A percentile compares a stretch with the other conserved stretches of the same genome.
Conservation (phyloP, 2,329 filamentous ascomycete species). For the Claviceps pazoutovae region DNA sequence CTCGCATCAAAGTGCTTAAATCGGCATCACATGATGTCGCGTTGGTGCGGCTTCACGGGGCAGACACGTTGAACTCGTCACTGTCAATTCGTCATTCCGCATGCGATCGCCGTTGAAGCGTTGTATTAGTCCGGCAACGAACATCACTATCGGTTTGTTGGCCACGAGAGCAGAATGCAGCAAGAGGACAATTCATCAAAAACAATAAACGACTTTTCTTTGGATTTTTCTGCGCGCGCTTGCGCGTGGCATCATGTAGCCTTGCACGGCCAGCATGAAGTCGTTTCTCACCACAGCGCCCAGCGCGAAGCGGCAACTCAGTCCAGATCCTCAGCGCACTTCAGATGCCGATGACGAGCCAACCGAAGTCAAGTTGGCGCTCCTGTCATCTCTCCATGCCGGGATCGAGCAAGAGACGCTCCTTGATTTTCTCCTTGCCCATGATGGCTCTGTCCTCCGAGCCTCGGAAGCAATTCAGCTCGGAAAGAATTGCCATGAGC, state of each 20-base stretch:
- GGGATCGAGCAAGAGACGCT: slow-evolving; percentile 48
- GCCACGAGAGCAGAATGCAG: not conserved
- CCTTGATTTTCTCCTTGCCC: slow-evolving; percentile 64
- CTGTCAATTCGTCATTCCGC: not conserved
- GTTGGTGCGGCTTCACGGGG: not conserved
- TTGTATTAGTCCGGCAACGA: not conserved
- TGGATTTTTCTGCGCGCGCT: not conserved
- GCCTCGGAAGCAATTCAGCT: slow-evolving; percentile 43
- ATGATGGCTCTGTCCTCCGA: slow-evolving; percentile 60
- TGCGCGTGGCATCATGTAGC: not conserved
- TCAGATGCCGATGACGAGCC: slow-evolving; percentile 35
- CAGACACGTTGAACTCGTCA: not conserved
- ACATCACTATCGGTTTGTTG: too few species aligned
- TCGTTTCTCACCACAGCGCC: slow-evolving; percentile 38
- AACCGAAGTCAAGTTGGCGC: slow-evolving; percentile 79
- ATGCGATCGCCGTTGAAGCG: not conserved
- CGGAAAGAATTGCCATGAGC: slow-evolving; percentile 2
- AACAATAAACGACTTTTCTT: not conserved
- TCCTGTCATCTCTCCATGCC: slow-evolving; percentile 66
- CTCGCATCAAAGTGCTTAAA: not conserved
- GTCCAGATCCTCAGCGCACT: slow-evolving; percentile 15
- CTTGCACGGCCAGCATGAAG: slow-evolving; percentile 30
- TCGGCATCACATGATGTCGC: slow-evolving; percentile 4
- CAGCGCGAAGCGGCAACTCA: slow-evolving; percentile 31
- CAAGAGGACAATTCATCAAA: not conserved